Percentiles rank a stretch among this genome's conserved stretches.
Evolutionary conservation across 2,329 filamentous ascomycete species (phyloP).

Genomic region (Exophiala sp.): DNA sequence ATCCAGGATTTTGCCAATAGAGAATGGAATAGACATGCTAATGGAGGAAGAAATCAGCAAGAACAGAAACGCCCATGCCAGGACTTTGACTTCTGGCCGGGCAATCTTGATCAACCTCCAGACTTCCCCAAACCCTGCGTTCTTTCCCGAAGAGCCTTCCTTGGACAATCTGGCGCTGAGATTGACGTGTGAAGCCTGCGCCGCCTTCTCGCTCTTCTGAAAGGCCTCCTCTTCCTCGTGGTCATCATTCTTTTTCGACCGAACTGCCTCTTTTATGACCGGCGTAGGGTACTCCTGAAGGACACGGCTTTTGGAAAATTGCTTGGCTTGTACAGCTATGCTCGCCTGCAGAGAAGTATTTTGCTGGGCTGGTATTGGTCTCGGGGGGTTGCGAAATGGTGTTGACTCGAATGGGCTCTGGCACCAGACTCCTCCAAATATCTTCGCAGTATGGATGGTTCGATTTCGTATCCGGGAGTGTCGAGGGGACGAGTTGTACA

Average conservation of each 20-base stretch:
- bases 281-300: slow-evolving; percentile 23
- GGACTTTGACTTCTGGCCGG: slow-evolving; percentile 70
- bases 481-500: slow-evolving; percentile 28
- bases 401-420: background rate
- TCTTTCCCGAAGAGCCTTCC: slow-evolving; percentile 55
- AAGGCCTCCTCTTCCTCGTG: slow-evolving; percentile 48
- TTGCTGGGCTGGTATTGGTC: background rate
- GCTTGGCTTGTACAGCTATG: slow-evolving; percentile 15
- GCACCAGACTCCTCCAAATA: background rate
- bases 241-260: slow-evolving; percentile 46
- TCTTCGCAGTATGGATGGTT: background rate
- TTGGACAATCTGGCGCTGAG: slow-evolving; percentile 81
- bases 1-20: slow-evolving; percentile 92
- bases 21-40: slow-evolving; percentile 94
- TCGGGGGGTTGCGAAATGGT: background rate
- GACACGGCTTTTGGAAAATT: slow-evolving; percentile 17
- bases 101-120: slow-evolving; percentile 86
- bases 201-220: slow-evolving; percentile 72
- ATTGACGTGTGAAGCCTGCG: slow-evolving; percentile 82
- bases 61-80: slow-evolving; percentile 73
- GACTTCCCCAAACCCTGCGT: slow-evolving; percentile 66
- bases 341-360: background rate
- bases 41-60: slow-evolving; percentile 84
- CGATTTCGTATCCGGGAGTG: slow-evolving; percentile 26
- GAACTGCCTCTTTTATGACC: slow-evolving; percentile 20